Evolutionary conservation across 768 basidiomycete genomes (phyloP).

Genomic region (Trametes sanguinea): DNA sequence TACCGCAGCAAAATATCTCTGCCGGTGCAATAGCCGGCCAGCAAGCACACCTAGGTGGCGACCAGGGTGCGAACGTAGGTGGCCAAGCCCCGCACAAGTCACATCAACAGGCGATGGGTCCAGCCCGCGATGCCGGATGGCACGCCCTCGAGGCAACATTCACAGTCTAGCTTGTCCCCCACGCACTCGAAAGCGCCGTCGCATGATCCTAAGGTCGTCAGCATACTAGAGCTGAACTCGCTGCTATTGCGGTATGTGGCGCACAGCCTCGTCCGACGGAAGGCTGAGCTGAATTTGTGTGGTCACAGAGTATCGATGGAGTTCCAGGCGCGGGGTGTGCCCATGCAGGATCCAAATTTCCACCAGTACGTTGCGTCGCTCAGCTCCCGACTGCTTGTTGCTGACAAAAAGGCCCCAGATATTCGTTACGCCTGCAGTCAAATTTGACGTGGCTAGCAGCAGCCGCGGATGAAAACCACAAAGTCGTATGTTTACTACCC

Average conservation of each 20-base stretch:
- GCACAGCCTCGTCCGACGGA: neutral
- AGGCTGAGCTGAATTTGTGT: neutral
- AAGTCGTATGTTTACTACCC: conserved; percentile 40
- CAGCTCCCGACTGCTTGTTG: neutral
- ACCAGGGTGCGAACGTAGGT: neutral
- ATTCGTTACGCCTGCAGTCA: conserved; percentile 59
- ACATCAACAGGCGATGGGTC: neutral
- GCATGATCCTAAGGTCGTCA: conserved; percentile 53
- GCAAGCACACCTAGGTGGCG: neutral
- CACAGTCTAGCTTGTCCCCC: conserved; percentile 12
- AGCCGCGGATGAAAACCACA: conserved; percentile 58
- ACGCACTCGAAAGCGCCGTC: conserved; percentile 16
- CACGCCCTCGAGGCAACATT: conserved; percentile 7
- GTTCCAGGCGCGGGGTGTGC: conserved; percentile 56
- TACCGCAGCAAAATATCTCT: conserved; percentile 3
- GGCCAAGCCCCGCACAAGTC: neutral
- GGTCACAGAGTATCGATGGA: conserved; percentile 56
- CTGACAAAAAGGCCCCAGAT: conserved; percentile 42
- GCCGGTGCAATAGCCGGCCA: neutral
- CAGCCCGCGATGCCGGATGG: conserved; percentile 4
- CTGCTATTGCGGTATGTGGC: conserved; percentile 67
- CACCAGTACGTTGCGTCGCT: conserved; percentile 50
- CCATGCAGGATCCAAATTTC: conserved; percentile 50
- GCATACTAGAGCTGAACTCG: conserved; percentile 66
- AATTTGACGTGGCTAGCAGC: conserved; percentile 74